Conservation (phyloP, 2,329 filamentous ascomycete genomes). For the Coleophoma cylindrospora region DNA sequence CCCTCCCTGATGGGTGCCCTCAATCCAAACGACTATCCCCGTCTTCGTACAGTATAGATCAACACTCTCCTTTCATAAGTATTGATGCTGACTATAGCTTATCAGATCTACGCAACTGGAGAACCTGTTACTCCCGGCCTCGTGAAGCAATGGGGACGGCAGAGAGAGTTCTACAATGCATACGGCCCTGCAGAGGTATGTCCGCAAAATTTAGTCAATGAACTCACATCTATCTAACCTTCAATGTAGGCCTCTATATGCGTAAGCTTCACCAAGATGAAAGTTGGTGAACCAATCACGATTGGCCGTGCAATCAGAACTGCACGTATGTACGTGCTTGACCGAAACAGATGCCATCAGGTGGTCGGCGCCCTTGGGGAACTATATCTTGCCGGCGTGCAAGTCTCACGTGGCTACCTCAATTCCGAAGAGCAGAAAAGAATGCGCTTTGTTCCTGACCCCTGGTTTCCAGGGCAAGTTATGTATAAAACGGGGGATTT, state of each 20-base stretch:
- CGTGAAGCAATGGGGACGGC: too few species aligned
- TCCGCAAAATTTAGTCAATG: too few species aligned
- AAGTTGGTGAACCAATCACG: slow-evolving; percentile 23
- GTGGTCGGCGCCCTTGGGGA: slow-evolving; percentile 33
- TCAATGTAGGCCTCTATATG: slow-evolving; percentile 26
- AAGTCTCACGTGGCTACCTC: slow-evolving; percentile 37
- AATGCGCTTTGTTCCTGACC: slow-evolving; percentile 27
- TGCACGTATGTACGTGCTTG: slow-evolving; percentile 36
- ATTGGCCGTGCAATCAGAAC: slow-evolving; percentile 31
- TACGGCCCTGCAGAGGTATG: too few species aligned
- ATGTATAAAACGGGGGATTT: slow-evolving; percentile 39
- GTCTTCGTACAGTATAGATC: too few species aligned
- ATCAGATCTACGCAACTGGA: too few species aligned
- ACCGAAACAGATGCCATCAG: slow-evolving; percentile 22
- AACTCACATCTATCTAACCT: too few species aligned
- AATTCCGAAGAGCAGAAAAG: slow-evolving; percentile 22
- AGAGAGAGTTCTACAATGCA: too few species aligned
- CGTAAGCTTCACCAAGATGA: slow-evolving; percentile 28
- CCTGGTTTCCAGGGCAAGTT: slow-evolving; percentile 10
- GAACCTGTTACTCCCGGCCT: too few species aligned
- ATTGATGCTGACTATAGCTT: too few species aligned
- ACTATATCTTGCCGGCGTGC: slow-evolving; percentile 36
- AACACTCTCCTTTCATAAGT: too few species aligned
- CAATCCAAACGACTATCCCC: too few species aligned
- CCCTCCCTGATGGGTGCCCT: too few species aligned